Percentiles rank a stretch among this genome's conserved stretches.
These are phyloP conservation scores for Tolypocladium pustulatum DNA, from an alignment of 2,329 filamentous ascomycete species.

Conservation along the genomic window DNA sequence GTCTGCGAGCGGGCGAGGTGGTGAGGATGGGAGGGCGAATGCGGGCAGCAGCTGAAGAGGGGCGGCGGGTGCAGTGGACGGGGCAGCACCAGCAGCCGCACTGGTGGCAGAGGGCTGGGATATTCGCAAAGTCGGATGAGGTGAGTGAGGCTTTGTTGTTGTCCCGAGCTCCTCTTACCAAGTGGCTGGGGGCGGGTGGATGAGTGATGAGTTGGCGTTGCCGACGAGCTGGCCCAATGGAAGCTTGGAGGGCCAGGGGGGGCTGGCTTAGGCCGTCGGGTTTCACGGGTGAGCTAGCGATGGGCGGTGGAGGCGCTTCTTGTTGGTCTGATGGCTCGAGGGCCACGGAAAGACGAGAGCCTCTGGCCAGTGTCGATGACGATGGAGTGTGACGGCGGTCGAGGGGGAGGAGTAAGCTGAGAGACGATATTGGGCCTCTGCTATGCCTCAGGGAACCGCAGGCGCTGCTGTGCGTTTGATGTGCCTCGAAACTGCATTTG, in stretches of 20 bases:
- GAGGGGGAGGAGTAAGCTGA: background rate
- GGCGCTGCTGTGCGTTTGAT: background rate
- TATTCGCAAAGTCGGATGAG: background rate
- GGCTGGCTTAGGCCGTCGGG: slow-evolving; percentile 6
- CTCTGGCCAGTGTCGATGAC: background rate
- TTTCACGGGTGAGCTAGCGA: slow-evolving; percentile 5
- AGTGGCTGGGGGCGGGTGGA: slow-evolving; percentile 6
- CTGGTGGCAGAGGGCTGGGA: background rate
- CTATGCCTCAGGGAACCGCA: background rate
- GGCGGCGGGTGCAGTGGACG: background rate
- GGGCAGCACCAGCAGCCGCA: background rate
- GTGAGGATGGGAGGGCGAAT: background rate
- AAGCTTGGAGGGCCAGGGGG: slow-evolving; percentile 15
- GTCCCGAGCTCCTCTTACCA: background rate
- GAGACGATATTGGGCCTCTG: background rate
- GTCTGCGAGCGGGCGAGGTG: background rate
- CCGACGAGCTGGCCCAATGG: slow-evolving; percentile 25
- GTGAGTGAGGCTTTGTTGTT: background rate
- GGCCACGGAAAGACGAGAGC: slow-evolving; percentile 2
- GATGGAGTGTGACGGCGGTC: background rate
- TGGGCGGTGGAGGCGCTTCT: slow-evolving; percentile 1
- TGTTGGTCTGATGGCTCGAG: background rate
- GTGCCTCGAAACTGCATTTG: background rate
- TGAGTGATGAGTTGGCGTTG: slow-evolving; percentile 28
- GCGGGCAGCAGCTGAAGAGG: background rate